Percentiles rank a stretch among this genome's conserved stretches.
Conservation (phyloP, 176 grass and related monocot species). For the Musa acuminata region DNA sequence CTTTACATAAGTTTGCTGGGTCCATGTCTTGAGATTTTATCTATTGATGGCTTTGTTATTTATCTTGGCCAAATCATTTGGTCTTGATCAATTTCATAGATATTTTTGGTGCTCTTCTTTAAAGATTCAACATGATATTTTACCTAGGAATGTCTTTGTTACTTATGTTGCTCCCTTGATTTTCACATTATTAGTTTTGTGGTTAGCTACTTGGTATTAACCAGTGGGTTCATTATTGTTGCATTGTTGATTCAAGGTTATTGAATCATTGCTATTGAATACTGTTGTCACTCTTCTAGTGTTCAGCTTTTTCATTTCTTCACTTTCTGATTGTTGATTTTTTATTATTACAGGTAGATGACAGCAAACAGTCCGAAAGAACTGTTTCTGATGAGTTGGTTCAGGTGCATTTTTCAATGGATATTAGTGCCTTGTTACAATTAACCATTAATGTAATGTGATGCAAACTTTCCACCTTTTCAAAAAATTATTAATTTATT, state of each 20-base stretch:
- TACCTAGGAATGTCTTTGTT: not conserved
- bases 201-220: too few species aligned
- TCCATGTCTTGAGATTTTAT: too few species aligned
- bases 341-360: conserved; percentile 50
- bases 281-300: too few species aligned
- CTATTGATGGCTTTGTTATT: too few species aligned
- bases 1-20: too few species aligned
- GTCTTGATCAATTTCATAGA: not conserved
- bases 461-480: not conserved
- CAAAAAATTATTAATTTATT: conserved; percentile 8
- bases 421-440: not conserved
- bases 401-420: conserved; percentile 27
- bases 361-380: conserved; percentile 74
- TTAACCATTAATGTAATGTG: conserved; percentile 14
- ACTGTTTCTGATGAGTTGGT: conserved; percentile 78
- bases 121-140: not conserved
- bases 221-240: too few species aligned
- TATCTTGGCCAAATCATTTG: not conserved
- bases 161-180: too few species aligned
- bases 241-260: too few species aligned
- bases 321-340: conserved; percentile 1
- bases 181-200: too few species aligned
- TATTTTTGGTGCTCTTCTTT: not conserved
- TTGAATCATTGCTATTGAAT: too few species aligned
- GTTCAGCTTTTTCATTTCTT: not conserved